A percentile compares a stretch with the other conserved stretches of the same genome.
These are phyloP conservation scores for Hevea brasiliensis DNA, from an alignment of 345 rosid species.

Conservation along the genomic window DNA sequence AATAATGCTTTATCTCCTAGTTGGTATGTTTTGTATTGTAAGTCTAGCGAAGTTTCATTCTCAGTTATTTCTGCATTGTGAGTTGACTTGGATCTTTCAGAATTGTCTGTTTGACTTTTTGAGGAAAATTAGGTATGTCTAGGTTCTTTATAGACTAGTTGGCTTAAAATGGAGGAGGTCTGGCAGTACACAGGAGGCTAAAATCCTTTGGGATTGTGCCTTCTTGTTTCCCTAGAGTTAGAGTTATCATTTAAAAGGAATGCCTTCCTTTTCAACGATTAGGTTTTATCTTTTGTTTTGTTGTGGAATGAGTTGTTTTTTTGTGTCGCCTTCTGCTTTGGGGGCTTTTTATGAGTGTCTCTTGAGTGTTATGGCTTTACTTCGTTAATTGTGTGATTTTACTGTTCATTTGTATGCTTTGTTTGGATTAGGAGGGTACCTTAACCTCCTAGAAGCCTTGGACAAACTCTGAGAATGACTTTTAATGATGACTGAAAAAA, in stretches of 20 bases:
- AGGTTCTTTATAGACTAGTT: not conserved
- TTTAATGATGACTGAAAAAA: too few relatives aligned
- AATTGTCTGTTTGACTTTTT: not conserved
- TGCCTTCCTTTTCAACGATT: not conserved
- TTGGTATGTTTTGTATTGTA: not conserved
- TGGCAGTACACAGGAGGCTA: too few relatives aligned
- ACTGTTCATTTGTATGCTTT: too few relatives aligned
- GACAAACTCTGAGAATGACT: too few relatives aligned
- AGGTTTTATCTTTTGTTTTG: not conserved
- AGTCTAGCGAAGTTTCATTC: not conserved
- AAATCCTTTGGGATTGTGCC: not conserved
- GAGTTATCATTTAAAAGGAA: too few relatives aligned
- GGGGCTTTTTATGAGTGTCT: not conserved
- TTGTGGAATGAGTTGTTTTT: not conserved
- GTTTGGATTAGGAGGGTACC: too few relatives aligned
- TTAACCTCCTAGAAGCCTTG: too few relatives aligned
- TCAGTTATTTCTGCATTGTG: not conserved
- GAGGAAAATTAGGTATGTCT: not conserved
- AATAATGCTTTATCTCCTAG: not conserved
- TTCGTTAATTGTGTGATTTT: too few relatives aligned
- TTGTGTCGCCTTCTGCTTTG: not conserved
- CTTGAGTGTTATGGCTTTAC: too few relatives aligned
- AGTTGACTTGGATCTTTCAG: too few relatives aligned
- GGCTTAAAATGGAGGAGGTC: not conserved
- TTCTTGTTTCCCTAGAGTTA: too few relatives aligned